Evolutionary conservation across 495 filamentous ascomycete genomes (phyloP), one percentile per base, ranked within the genome.

Genomic region (Lophiotrema nucula): DNA sequence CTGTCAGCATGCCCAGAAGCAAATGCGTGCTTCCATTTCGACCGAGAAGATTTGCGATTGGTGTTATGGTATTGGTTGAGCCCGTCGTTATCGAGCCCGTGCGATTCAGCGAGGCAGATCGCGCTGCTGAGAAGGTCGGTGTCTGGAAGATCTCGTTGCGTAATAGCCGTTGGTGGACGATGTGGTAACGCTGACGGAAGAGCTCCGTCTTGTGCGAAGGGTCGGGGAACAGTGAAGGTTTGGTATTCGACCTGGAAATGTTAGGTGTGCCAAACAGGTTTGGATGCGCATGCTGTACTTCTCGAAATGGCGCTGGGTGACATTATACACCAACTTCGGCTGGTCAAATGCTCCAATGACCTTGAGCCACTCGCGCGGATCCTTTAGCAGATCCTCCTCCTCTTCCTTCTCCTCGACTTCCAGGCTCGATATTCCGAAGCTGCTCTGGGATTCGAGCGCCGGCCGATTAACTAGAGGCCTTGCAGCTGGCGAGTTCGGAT

Each of bases 61-160:
- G 89, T 0, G 93, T 97, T 38, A 98, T 81, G 66, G 90, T 95
- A 74, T 95, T 91, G 13, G 83, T 82, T 63, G 89, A 81, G 21
- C 67, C 74, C 47, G 73, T 27, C 22, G 81, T 73, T 39, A 76
- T 77, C n/a, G 81, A 83, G 2, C 74, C 72, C 16, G 83, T 81
- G 16, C 81, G 75, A 60, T 77, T 77, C n/a, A 79, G 64, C 0
- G 76, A 73, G 3, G 74, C 75, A 13, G 76, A 73, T 39, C 79
- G 66, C 1, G 77, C 73, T 6, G 73, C 75, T 15, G 76, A 72
- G 46, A 88, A 82, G 19, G 86, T 77, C 2, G 90, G 87, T 13
- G 84, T 82, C 66, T 97, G 92, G 64, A 97, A 98, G 8, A 89
- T 82, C 67, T 97, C 92, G 68, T 96, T 96, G 27, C 93, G 85